These are phyloP conservation scores for Trichoderma breve DNA, from an alignment of 2,329 filamentous ascomycete species.

Conservation along the genomic window DNA sequence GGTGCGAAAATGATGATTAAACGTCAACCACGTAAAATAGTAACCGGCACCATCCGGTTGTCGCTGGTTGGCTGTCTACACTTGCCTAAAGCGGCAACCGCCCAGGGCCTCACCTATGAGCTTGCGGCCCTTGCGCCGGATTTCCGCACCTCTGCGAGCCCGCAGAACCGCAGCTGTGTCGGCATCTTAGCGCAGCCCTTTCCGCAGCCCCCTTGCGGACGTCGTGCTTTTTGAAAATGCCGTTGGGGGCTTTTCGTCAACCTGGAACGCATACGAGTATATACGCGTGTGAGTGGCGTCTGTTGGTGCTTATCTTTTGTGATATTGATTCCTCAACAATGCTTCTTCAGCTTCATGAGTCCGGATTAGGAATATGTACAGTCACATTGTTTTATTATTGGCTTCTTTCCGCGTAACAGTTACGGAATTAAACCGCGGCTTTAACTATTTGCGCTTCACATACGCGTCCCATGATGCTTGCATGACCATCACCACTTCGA, in stretches of 20 bases:
- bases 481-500: neutral
- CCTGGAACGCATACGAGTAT: neutral
- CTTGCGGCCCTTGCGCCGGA: neutral
- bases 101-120: neutral
- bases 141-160: neutral
- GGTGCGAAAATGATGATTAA: neutral
- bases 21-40: neutral
- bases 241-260: neutral
- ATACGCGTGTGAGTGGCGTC: neutral
- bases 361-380: neutral
- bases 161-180: neutral
- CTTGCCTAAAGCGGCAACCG: conserved; percentile 1
- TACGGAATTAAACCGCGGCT: neutral
- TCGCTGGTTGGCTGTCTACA: conserved; percentile 10
- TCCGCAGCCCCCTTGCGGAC: neutral
- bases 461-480: neutral
- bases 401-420: neutral
- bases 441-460: neutral
- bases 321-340: neutral
- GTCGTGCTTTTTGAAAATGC: neutral
- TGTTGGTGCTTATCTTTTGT: neutral
- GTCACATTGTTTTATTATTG: neutral
- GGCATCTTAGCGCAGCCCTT: neutral
- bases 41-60: neutral
- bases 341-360: neutral